Evolutionary conservation across 2,329 filamentous ascomycete species (phyloP).

Genomic region (Magnaporthiopsis incrustans): DNA sequence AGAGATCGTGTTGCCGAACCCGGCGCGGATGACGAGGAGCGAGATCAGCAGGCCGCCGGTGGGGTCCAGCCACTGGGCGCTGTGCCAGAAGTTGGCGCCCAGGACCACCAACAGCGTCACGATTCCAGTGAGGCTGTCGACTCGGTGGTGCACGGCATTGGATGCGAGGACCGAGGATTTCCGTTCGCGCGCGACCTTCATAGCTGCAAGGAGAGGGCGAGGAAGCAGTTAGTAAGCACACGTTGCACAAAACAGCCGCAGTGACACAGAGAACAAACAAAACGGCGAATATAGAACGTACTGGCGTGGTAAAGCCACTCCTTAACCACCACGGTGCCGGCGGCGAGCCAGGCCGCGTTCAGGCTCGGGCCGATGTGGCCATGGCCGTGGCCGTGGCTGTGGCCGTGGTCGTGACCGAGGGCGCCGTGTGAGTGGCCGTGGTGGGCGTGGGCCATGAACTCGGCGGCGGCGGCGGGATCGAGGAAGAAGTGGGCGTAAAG

Average conservation of each 20-base stretch:
- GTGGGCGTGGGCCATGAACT: constrained; percentile 48
- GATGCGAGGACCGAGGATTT: constrained; percentile 94
- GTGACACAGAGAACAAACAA: constrained; percentile 15
- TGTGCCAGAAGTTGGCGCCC: constrained; percentile 76
- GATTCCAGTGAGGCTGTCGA: constrained; percentile 91
- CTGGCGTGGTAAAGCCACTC: constrained; percentile 97
- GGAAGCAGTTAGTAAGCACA: neutral
- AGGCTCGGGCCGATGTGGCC: constrained; percentile 71
- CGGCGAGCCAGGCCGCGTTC: constrained; percentile 90
- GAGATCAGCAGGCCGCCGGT: constrained; percentile 90
- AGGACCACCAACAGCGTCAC: constrained; percentile 86
- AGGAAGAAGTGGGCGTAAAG: constrained; percentile 67
- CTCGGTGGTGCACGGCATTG: constrained; percentile 91
- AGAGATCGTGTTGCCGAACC: constrained; percentile 74
- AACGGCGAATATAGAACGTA: constrained; percentile 40
- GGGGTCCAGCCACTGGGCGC: constrained; percentile 88
- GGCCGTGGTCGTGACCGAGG: constrained; percentile 48
- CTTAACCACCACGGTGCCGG: constrained; percentile 82
- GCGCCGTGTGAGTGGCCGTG: constrained; percentile 35
- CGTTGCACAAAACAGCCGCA: neutral
- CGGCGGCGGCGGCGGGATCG: constrained; percentile 47
- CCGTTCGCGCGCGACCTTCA: constrained; percentile 90
- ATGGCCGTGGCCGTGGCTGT: constrained; percentile 56
- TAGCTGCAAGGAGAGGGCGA: constrained; percentile 25
- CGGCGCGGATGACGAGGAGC: constrained; percentile 84